These are phyloP conservation scores for Shiraia sp. DNA, from an alignment of 2,329 filamentous ascomycete species.

Conservation along the genomic window DNA sequence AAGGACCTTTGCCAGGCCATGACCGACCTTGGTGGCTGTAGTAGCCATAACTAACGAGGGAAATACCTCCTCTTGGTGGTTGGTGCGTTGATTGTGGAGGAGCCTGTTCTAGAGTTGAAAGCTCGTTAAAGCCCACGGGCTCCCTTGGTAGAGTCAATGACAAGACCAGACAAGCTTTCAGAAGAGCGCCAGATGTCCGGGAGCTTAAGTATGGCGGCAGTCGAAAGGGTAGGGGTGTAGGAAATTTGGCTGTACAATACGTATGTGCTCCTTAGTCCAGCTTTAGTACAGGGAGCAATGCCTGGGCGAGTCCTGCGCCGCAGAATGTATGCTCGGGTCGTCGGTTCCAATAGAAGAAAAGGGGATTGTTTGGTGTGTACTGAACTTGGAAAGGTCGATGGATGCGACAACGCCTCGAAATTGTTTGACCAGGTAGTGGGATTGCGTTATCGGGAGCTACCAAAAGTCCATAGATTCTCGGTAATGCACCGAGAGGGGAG, in stretches of 20 bases:
- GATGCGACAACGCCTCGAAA: constrained; percentile 23
- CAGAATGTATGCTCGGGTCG: too few species aligned
- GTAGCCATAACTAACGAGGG: constrained; percentile 27
- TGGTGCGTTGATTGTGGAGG: not conserved
- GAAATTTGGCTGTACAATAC: constrained; percentile 9
- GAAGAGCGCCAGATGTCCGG: constrained; percentile 29
- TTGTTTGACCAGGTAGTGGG: constrained; percentile 25
- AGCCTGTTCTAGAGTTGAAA: not conserved
- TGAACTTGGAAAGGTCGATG: constrained; percentile 16
- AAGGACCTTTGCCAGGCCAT: constrained; percentile 74
- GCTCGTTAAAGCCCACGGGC: too few species aligned
- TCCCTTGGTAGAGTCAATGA: too few species aligned
- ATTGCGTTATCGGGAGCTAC: constrained; percentile 31
- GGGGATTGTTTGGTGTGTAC: constrained; percentile 6
- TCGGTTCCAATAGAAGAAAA: constrained; percentile 13
- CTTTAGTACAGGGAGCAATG: too few species aligned
- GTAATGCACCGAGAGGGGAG: constrained; percentile 1
- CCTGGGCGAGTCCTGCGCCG: too few species aligned
- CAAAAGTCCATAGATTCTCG: constrained; percentile 2
- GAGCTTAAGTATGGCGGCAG: constrained; percentile 28
- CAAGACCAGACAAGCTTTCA: constrained; percentile 32
- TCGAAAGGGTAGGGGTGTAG: constrained; percentile 13
- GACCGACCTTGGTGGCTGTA: constrained; percentile 63
- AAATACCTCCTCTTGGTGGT: not conserved
- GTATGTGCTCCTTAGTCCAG: constrained; percentile 10